These are phyloP conservation scores for Macaranga tanarius DNA, from an alignment of 441 rosid species.

Conservation along the genomic window DNA sequence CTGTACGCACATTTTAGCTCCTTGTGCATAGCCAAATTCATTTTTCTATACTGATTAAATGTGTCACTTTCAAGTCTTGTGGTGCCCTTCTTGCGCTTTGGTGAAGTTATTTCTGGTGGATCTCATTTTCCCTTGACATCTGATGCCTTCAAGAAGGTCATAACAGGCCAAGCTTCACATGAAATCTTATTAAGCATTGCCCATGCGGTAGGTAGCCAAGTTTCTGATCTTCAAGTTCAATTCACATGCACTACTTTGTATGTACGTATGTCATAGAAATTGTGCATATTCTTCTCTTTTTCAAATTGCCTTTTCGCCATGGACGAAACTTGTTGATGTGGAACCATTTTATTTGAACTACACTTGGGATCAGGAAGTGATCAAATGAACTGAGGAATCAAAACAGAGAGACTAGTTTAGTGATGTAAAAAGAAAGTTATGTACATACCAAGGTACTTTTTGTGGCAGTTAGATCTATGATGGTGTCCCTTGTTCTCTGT, in stretches of 20 bases:
- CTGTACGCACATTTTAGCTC: neutral
- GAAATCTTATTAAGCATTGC: constrained; percentile 72
- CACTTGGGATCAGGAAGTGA: neutral
- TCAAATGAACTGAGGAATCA: neutral
- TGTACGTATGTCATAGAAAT: neutral
- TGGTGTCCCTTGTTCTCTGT: neutral
- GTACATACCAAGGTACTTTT: neutral
- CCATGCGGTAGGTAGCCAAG: constrained; percentile 65
- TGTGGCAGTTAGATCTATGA: neutral
- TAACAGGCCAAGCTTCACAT: constrained; percentile 82
- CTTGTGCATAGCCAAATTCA: neutral
- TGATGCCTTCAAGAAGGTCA: constrained; percentile 84
- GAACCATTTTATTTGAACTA: neutral
- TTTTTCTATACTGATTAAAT: constrained; percentile 25
- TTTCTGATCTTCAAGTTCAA: neutral
- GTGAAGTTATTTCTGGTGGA: constrained; percentile 79
- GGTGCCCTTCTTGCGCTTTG: constrained; percentile 91
- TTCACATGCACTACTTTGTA: neutral
- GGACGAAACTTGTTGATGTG: neutral
- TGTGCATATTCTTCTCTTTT: neutral
- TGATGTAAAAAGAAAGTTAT: neutral
- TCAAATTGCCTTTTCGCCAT: neutral
- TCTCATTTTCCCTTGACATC: constrained; percentile 88
- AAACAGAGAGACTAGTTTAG: neutral
- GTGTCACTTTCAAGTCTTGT: constrained; percentile 57